Evolutionary conservation across 2,329 filamentous ascomycete species (phyloP).

Genomic region (Arachnomyces sp.): DNA sequence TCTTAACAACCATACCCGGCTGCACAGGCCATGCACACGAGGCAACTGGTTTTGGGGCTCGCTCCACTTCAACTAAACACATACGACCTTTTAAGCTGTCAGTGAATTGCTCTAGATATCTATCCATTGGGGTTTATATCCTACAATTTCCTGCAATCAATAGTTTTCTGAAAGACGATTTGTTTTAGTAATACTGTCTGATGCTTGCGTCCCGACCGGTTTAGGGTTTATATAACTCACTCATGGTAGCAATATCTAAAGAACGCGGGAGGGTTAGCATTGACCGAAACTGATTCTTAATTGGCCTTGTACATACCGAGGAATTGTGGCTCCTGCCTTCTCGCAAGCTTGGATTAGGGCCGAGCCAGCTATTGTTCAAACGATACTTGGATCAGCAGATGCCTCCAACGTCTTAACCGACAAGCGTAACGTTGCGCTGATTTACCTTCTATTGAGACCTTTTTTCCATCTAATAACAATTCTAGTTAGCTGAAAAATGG

Average conservation of each 20-base stretch:
- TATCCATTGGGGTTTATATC: constrained; percentile 8
- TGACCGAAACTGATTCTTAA: not conserved
- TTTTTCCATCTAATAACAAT: constrained; percentile 72
- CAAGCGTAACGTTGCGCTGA: not conserved
- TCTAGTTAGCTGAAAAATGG: constrained; percentile 29
- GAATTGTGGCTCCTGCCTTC: constrained; percentile 85
- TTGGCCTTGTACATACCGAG: constrained; percentile 52
- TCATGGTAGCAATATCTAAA: constrained; percentile 96
- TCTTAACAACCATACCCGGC: constrained; percentile 98
- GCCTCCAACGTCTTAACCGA: constrained; percentile 6
- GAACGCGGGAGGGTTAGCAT: constrained; percentile 15
- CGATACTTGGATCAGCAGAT: constrained; percentile 18
- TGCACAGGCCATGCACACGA: constrained; percentile 99
- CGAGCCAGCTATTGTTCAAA: constrained; percentile 65
- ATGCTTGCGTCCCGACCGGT: constrained; percentile 10
- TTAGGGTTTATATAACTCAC: constrained; percentile 46
- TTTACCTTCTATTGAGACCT: constrained; percentile 93
- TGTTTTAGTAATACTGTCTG: constrained; percentile 18
- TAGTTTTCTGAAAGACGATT: constrained; percentile 60
- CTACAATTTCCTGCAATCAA: constrained; percentile 96
- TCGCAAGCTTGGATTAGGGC: constrained; percentile 98
- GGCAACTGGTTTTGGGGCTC: constrained; percentile 90
- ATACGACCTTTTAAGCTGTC: constrained; percentile 56
- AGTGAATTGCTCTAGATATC: not conserved
- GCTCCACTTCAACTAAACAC: constrained; percentile 97